phyloP scores from a whole-genome alignment of 2,329 filamentous ascomycete genomes.

The Colletotrichum salicis region DNA sequence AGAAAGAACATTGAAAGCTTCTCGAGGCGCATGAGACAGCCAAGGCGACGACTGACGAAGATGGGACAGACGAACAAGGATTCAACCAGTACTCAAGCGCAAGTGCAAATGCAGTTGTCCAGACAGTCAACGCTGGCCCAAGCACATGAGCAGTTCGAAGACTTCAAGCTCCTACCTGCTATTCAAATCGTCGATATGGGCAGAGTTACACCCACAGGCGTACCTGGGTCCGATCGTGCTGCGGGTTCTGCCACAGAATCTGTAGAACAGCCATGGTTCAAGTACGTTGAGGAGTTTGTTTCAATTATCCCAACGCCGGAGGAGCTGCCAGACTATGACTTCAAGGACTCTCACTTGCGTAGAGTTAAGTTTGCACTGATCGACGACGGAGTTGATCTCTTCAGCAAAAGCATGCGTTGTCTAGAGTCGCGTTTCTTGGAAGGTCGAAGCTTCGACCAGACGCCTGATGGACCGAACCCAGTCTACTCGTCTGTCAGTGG shows the following conservation, averaged over 20 bases:
- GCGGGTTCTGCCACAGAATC: background rate
- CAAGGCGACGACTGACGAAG: background rate
- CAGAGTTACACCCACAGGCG: background rate
- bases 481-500: constrained; percentile 43
- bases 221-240: background rate
- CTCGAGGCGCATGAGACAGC: background rate
- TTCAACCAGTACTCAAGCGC: background rate
- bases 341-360: background rate
- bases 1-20: background rate
- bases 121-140: background rate
- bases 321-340: background rate
- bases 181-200: background rate
- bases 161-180: background rate
- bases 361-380: constrained; percentile 48
- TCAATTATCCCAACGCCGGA: background rate
- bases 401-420: constrained; percentile 19
- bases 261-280: background rate
- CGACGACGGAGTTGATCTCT: constrained; percentile 50
- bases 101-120: background rate
- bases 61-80: background rate
- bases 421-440: constrained; percentile 40
- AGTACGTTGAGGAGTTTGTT: background rate
- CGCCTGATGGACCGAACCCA: constrained; percentile 22
- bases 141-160: background rate
- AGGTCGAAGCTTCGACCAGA: constrained; percentile 43